Evolutionary conservation across 208 protist genomes (phyloP), one percentile per base, ranked within the genome.

Genomic region (Leishmania tarentolae): DNA sequence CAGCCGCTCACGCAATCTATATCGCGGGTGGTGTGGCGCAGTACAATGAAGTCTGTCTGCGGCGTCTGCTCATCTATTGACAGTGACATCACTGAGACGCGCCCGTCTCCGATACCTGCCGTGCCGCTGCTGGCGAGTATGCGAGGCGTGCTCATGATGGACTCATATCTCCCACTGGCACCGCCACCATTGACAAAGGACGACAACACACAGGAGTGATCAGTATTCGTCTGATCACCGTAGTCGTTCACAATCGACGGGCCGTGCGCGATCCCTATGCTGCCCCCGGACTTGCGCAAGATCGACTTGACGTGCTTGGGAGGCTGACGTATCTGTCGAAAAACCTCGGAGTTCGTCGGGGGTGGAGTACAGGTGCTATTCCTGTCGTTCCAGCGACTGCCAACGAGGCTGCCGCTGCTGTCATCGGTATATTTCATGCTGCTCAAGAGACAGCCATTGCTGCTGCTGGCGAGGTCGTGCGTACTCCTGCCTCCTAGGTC

Each of bases 11-110:
- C 47, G 6, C 15, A 53, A 28, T 72, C 77, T 19, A 31, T 24
- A n/a, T 69, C 66, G 11, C 56, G 59, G 24, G 44, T 31, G 40
- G 61, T 78, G 47, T 11, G 37, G 57, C 50, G 66, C 37, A 78
- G 76, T 8, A 71, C 72, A 31, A 86, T 80, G 68, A 86, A 86
- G 78, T 86, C 82, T 21, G 73, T 86, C 42, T 71, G 82, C 61
- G 77, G 46, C 42, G 74, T 56, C n/a, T 19, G 35, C 15, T 82
- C 65, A 13, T 73, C 15, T 63, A 46, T 50, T 8, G 78, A 71
- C 37, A 53, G 47, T 0, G 61, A 21, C 9, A 2, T 19, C 13
- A 1, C 37, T 5, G 59, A 76, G 24, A 50, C 11, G 24, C 70
- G 59, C 52, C 74, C 31, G 59, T 78, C 71, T n/a, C 31, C 42